Base-by-base conservation (phyloP, 495 filamentous ascomycete genomes). In the Clohesyomyces aquaticus region DNA sequence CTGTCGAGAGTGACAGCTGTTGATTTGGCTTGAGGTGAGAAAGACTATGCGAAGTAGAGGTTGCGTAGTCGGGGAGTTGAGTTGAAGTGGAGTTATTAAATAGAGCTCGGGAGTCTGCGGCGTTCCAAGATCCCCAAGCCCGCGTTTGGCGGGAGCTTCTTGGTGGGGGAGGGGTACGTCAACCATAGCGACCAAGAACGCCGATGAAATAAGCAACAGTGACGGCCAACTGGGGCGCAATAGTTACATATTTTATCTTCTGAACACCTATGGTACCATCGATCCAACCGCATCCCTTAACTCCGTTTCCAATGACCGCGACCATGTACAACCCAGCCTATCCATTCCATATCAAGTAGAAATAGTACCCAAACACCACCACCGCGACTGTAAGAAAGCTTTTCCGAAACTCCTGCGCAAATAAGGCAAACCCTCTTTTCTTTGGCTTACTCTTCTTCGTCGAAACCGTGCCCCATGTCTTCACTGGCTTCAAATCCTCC, bases 301-400 rank as follows among this genome's bases (percentile, higher is more conserved):
- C n/a, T n/a, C n/a, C n/a, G n/a, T n/a, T n/a, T n/a, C n/a, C n/a
- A n/a, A n/a, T n/a, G n/a, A n/a, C n/a, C n/a, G n/a, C n/a, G n/a
- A n/a, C 38, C 19, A 46, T 58, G 35, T 21, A 4, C 41, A 16
- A 59, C 22, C n/a, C 14, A 19, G 19, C 32, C 59, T 62, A 76
- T 27, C 73, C 63, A 54, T 62, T 66, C 59, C 70, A 61, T 28
- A 74, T 54, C 35, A 76, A 61, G 65, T 66, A 75, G 47, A 69
- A 68, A 64, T 76, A 76, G 63, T 65, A 76, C n/a, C 46, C 23
- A 48, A 69, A 57, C 19, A 57, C 68, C 32, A 73, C 59, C 23
- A 61, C 50, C 3, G 29, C 73, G 16, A 76, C 74, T 10, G 56
- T 54, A 10, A 63, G 14, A 1, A 75, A 3, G 53, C 67, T 71